phyloP scores from a whole-genome alignment of 148 eudicot genomes.

The Rhododendron griersonianum region DNA sequence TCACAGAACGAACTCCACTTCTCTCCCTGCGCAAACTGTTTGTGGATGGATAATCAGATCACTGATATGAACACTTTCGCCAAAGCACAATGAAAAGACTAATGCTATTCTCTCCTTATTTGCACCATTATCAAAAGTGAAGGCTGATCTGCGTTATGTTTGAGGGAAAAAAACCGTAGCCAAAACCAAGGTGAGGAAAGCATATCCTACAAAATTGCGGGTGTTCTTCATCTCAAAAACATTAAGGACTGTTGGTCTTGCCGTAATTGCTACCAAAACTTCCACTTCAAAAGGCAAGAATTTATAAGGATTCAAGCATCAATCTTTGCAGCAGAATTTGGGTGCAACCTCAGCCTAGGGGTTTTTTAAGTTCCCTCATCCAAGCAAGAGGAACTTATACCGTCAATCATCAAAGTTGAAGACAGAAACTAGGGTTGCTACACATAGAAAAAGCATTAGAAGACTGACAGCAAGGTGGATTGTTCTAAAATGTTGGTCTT shows the following conservation, averaged over 20 bases:
- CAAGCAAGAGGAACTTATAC: neutral
- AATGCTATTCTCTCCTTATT: slow-evolving; percentile 1
- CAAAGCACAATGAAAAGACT: neutral
- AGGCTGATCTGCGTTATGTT: neutral
- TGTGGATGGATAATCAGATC: slow-evolving; percentile 1
- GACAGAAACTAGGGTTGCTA: neutral
- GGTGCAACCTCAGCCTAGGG: neutral
- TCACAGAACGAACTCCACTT: slow-evolving; percentile 85
- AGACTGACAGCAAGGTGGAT: neutral
- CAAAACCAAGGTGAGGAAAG: neutral
- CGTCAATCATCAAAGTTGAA: neutral
- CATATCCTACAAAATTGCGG: neutral
- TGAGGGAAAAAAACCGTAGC: neutral
- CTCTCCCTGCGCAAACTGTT: slow-evolving; percentile 82
- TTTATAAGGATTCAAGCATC: neutral
- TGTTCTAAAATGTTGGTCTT: too few relatives aligned
- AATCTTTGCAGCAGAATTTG: neutral
- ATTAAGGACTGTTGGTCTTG: neutral
- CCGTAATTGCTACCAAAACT: neutral
- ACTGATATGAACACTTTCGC: neutral
- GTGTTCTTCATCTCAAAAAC: neutral
- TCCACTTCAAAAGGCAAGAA: neutral
- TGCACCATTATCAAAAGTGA: neutral
- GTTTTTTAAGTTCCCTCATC: neutral
- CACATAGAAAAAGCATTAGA: neutral